phyloP scores from a whole-genome alignment of 108 stramenopile genomes.

The Parietichytrium sp. region DNA sequence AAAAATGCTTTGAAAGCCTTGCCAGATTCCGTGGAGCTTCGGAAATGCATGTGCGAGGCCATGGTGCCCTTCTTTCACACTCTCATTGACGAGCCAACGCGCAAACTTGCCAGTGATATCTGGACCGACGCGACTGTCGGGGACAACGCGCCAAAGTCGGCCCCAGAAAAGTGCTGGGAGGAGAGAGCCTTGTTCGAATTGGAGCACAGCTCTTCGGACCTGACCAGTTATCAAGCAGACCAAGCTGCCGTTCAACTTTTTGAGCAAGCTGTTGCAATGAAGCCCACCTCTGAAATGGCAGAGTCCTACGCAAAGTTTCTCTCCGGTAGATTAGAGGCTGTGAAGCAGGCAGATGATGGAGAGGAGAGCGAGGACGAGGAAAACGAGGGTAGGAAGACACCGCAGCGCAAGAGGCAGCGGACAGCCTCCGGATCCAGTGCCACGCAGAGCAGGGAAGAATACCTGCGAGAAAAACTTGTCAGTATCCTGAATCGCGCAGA shows the following conservation, averaged over 20 bases:
- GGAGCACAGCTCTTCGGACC: no score
- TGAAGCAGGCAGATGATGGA: no score
- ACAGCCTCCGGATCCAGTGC: not conserved
- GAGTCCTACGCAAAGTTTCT: not conserved
- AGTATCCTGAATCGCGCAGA: not conserved
- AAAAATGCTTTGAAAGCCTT: not conserved
- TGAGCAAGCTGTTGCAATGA: not conserved
- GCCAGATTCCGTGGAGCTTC: not conserved
- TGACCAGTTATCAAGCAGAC: no score
- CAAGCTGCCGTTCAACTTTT: not conserved
- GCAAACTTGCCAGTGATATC: not conserved
- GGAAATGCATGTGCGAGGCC: not conserved
- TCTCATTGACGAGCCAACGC: not conserved
- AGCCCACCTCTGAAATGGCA: not conserved
- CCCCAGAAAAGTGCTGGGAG: not conserved
- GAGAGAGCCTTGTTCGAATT: not conserved
- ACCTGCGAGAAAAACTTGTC: not conserved
- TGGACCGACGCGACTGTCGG: conserved; percentile 5
- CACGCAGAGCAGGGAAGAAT: not conserved
- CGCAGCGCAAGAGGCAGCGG: not conserved
- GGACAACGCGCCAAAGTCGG: not conserved
- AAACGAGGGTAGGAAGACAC: not conserved
- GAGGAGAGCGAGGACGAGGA: not conserved
- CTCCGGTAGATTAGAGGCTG: no score
- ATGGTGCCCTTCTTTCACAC: not conserved